Evolutionary conservation across 2,329 filamentous ascomycete species (phyloP).

Genomic region (Cadophora sp.): DNA sequence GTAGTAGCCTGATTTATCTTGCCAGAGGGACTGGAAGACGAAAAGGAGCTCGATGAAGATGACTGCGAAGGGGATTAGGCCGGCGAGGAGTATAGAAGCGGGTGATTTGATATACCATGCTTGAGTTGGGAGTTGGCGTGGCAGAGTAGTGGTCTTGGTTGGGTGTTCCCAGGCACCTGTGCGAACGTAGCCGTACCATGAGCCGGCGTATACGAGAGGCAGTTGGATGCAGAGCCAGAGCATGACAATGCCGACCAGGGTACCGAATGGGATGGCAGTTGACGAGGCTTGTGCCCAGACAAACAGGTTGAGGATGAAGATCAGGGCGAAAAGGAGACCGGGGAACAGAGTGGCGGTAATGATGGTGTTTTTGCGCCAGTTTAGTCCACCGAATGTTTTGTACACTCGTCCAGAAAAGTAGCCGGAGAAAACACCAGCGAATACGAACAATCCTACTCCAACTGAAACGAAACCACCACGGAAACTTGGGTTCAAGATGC

Average conservation of each 20-base stretch:
- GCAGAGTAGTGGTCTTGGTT: constrained; percentile 74
- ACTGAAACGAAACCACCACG: constrained; percentile 90
- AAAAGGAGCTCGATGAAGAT: constrained; percentile 89
- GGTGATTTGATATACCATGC: constrained; percentile 75
- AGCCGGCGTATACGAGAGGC: constrained; percentile 81
- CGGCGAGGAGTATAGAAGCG: constrained; percentile 72
- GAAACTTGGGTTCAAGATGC: constrained; percentile 84
- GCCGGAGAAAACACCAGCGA: constrained; percentile 83
- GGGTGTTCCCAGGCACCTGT: constrained; percentile 79
- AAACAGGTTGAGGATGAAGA: constrained; percentile 86
- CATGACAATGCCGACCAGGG: constrained; percentile 72
- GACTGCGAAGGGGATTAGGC: constrained; percentile 83
- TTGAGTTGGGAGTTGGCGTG: constrained; percentile 77
- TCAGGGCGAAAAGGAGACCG: constrained; percentile 74
- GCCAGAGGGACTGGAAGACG: constrained; percentile 86
- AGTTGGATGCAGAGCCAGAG: constrained; percentile 89
- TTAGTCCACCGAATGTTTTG: constrained; percentile 79
- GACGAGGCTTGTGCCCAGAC: constrained; percentile 90
- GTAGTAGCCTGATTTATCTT: constrained; percentile 91
- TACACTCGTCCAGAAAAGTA: constrained; percentile 87
- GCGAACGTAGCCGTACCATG: constrained; percentile 76
- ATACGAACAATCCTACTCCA: constrained; percentile 81
- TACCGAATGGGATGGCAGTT: constrained; percentile 85
- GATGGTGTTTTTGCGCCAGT: constrained; percentile 78
- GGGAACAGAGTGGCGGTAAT: constrained; percentile 81